Base-by-base conservation (phyloP, 2,329 filamentous ascomycete genomes). In the Cytospora piceae region DNA sequence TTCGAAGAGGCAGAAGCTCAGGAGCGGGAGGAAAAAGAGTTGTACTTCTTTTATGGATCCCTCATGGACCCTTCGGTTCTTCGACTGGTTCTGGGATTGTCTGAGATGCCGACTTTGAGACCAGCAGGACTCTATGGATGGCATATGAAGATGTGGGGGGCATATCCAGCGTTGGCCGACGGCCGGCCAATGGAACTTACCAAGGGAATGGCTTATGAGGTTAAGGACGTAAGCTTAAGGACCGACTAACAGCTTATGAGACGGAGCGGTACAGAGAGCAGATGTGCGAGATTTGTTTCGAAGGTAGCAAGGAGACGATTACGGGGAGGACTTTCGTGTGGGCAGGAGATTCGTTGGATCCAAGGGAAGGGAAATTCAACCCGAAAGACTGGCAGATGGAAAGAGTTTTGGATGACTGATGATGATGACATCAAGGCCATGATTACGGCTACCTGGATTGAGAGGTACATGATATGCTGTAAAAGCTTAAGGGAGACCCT, bases 31-130 rank as follows among this genome's bases (percentile, higher is more conserved):
- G 27, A 27, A 29, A 59, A 59, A 20, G 42, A 51, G 20, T n/a
- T 59, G 14, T 59, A 51, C 15, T 51, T 59, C 39, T 59, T 59
- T 42, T 59, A 59, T 17, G 57, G 57, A 39, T 59, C 57, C 22
- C 57, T 49, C 1, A 59, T 59, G 57, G 57, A 34, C 15, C 27
- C 57, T 9, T 22, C 20, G 20, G 12, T 42, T 11, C 57, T 51
- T 6, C 57, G 51, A n/a, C 37, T 17, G 22, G 57, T 59, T 24
- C 42, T 59, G 17, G 11, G 42, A 7, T 46, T 34, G 12, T 22
- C 29, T 12, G 17, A 34, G 29, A 46, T 46, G 51, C 58, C 58
- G 9, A 34, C 14, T 5, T 15, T 52, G 12, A 24, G 2, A 4
- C 58, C 58, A 22, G 46, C 58, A 24, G 58, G 24, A n/a, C 32